Evolutionary conservation across 371 early-diverging fungal species (phyloP).

Genomic region (Blastocladiella emersonii): DNA sequence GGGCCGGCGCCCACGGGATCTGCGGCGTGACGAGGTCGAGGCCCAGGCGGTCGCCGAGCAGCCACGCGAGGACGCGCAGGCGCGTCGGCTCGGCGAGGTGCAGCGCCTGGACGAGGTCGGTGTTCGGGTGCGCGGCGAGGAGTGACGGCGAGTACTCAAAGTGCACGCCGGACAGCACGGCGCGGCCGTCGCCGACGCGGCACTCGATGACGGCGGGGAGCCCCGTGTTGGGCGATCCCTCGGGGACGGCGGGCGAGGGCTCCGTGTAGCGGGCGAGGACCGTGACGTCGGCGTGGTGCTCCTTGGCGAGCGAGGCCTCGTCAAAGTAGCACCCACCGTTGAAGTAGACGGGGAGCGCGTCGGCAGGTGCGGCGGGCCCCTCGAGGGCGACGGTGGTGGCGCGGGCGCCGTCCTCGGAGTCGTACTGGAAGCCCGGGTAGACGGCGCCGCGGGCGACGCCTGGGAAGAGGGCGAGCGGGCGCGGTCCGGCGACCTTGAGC

Average conservation of each 20-base stretch:
- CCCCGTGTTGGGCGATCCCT: constrained; percentile 28
- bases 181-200: constrained; percentile 42
- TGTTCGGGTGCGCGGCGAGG: constrained; percentile 12
- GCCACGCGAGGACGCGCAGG: background rate
- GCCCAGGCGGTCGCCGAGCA: constrained; percentile 1
- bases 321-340: constrained; percentile 66
- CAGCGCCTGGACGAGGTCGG: constrained; percentile 1
- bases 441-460: constrained; percentile 59
- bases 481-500: constrained; percentile 52
- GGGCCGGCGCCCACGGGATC: background rate
- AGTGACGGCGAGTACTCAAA: constrained; percentile 52
- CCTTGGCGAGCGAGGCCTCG: constrained; percentile 27
- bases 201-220: constrained; percentile 28
- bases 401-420: constrained; percentile 57
- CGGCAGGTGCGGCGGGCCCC: constrained; percentile 8
- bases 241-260: constrained; percentile 13
- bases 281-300: constrained; percentile 15
- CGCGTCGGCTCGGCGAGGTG: background rate
- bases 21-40: background rate
- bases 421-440: constrained; percentile 65
- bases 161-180: constrained; percentile 53
- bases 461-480: constrained; percentile 57
- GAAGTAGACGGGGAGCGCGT: constrained; percentile 35
- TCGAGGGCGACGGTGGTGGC: constrained; percentile 32
- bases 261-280: constrained; percentile 47